Evolutionary conservation across 2,329 filamentous ascomycete species (phyloP).

Genomic region (Karstenula rhodostoma): DNA sequence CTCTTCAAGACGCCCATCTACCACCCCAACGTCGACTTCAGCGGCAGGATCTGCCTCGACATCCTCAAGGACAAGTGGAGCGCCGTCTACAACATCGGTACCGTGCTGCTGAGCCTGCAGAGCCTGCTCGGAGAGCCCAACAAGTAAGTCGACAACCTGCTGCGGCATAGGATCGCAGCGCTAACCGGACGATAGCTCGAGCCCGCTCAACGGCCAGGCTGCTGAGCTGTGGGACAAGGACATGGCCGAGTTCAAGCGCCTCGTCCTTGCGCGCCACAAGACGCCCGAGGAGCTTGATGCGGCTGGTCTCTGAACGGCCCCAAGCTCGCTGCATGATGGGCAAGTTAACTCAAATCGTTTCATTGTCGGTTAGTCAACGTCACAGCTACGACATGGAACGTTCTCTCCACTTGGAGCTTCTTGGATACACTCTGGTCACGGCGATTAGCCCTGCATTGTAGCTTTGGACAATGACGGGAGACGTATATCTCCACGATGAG

Average conservation of each 20-base stretch:
- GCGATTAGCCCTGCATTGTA: background rate
- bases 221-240: conserved; percentile 96
- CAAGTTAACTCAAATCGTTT: background rate
- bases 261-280: conserved; percentile 70
- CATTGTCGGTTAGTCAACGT: background rate
- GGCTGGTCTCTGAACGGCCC: conserved; percentile 1
- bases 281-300: conserved; percentile 54
- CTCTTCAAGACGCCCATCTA: conserved; percentile 99
- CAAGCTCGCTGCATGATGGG: background rate
- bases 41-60: conserved; percentile 93
- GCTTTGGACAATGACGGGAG: background rate
- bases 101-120: conserved; percentile 90
- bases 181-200: conserved; percentile 67
- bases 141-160: conserved; percentile 72
- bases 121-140: conserved; percentile 96
- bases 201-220: conserved; percentile 93
- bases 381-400: background rate
- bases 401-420: background rate
- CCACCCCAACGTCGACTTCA: conserved; percentile 98
- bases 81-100: conserved; percentile 95
- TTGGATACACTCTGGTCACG: background rate
- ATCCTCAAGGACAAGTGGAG: conserved; percentile 99
- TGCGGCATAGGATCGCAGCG: background rate
- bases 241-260: conserved; percentile 82
- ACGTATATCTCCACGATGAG: background rate